phyloP scores from a whole-genome alignment of 345 rosid genomes.

The Leavenworthia alabamica region DNA sequence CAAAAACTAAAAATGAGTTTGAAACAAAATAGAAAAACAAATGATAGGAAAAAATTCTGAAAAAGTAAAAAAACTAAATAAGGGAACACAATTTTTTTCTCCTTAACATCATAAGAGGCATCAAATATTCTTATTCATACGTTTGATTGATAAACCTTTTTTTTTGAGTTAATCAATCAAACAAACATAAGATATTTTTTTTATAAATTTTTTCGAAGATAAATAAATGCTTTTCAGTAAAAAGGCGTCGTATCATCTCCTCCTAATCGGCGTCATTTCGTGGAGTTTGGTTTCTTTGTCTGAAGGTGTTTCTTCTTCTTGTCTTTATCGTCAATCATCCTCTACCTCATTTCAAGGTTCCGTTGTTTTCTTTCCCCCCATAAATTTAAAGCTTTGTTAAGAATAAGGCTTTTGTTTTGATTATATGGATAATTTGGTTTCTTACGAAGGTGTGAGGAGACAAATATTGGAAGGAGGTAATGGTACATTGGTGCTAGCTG shows the following conservation, averaged over 20 bases:
- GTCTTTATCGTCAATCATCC: slow-evolving; percentile 15
- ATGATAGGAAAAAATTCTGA: slow-evolving; percentile 19
- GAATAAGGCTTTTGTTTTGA: too few species aligned
- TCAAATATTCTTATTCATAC: slow-evolving; percentile 11
- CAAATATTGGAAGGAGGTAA: slow-evolving; percentile 24
- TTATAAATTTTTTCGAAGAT: not conserved
- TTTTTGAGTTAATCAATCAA: slow-evolving; percentile 14
- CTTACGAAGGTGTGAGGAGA: slow-evolving; percentile 21
- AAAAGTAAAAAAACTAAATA: too few species aligned
- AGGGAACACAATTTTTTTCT: slow-evolving; percentile 18
- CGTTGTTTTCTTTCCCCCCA: too few species aligned
- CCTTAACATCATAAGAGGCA: too few species aligned
- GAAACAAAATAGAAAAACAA: slow-evolving; percentile 1
- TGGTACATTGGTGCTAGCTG: slow-evolving; percentile 49
- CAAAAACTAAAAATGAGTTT: slow-evolving; percentile 10
- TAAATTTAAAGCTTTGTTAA: too few species aligned
- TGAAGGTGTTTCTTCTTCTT: slow-evolving; percentile 26
- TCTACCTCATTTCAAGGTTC: slow-evolving; percentile 20
- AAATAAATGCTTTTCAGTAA: slow-evolving; percentile 6
- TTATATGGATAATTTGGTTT: not conserved
- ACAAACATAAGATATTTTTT: not conserved
- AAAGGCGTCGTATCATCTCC: slow-evolving; percentile 17
- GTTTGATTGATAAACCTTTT: slow-evolving; percentile 17
- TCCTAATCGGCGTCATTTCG: slow-evolving; percentile 10
- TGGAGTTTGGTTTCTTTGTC: slow-evolving; percentile 23